Percentiles rank a stretch among this genome's conserved stretches.
These are phyloP conservation scores for Fusarium kyushuense DNA, from an alignment of 2,329 filamentous ascomycete species.

Conservation along the genomic window DNA sequence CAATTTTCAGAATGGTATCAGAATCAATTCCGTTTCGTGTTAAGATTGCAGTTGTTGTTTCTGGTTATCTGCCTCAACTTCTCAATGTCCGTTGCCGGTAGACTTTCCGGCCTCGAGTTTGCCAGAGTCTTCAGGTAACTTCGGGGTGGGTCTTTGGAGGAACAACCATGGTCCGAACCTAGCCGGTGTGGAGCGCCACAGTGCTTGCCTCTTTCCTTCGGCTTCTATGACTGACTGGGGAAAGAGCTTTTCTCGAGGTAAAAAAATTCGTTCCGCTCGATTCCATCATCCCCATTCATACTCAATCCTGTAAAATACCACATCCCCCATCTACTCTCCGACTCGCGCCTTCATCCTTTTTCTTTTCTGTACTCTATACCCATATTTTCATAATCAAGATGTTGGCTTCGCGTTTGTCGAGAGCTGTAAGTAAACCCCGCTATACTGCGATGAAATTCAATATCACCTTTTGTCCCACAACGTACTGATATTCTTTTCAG, in stretches of 20 bases:
- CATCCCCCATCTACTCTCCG: conserved; percentile 50
- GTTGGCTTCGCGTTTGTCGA: conserved; percentile 77
- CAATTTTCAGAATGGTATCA: no score
- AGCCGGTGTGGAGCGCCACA: conserved; percentile 46
- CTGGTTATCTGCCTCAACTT: background rate
- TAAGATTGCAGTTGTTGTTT: background rate
- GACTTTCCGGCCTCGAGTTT: conserved; percentile 15
- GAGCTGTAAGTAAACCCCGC: conserved; percentile 73
- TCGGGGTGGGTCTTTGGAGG: conserved; percentile 41
- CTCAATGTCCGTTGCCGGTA: conserved; percentile 1
- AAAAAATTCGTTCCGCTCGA: conserved; percentile 55
- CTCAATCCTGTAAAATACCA: conserved; percentile 46
- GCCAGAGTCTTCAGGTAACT: conserved; percentile 24
- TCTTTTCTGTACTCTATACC: conserved; percentile 54
- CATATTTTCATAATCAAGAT: conserved; percentile 64
- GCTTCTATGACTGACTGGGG: conserved; percentile 56
- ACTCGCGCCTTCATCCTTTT: conserved; percentile 51
- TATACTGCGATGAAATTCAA: conserved; percentile 2
- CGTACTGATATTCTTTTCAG: conserved; percentile 57
- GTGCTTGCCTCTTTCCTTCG: conserved; percentile 57
- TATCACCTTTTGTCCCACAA: conserved; percentile 5
- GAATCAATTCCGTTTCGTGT: background rate
- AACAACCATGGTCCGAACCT: conserved; percentile 50
- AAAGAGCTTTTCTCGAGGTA: conserved; percentile 50
- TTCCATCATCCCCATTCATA: conserved; percentile 46